A percentile compares a stretch with the other conserved stretches of the same genome.
phyloP scores from a whole-genome alignment of 805 yeast species.

The Middelhovenomyces tepae region DNA sequence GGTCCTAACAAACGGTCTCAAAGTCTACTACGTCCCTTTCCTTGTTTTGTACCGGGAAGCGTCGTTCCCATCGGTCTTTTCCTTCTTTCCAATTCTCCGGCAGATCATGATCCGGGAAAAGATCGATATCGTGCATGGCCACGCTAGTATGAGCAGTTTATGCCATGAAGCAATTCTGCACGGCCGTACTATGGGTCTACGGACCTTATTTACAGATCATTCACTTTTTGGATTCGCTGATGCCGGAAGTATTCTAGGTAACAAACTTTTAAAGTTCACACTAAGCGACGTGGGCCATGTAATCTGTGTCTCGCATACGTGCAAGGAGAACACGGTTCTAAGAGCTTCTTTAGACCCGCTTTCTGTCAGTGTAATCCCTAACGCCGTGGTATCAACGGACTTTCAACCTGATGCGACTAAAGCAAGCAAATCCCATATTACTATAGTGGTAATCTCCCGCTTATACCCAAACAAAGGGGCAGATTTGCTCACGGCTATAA shows the following conservation, averaged over 20 bases:
- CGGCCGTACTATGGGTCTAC: constrained; percentile 84
- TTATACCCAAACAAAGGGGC: constrained; percentile 96
- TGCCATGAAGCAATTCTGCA: constrained; percentile 91
- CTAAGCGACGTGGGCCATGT: constrained; percentile 82
- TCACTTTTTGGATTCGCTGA: constrained; percentile 91
- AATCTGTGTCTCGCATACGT: constrained; percentile 93
- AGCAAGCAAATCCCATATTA: constrained; percentile 39
- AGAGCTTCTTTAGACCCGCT: constrained; percentile 76
- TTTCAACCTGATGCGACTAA: constrained; percentile 38
- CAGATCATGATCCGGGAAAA: constrained; percentile 78
- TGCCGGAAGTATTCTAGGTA: constrained; percentile 73
- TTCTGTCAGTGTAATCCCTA: constrained; percentile 83
- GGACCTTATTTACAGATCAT: constrained; percentile 91
- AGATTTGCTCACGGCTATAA: constrained; percentile 71
- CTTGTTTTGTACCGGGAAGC: constrained; percentile 73
- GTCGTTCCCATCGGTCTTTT: constrained; percentile 82
- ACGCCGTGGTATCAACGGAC: constrained; percentile 86
- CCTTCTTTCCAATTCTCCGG: constrained; percentile 76
- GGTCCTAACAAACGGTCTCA: constrained; percentile 77
- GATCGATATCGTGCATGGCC: constrained; percentile 89
- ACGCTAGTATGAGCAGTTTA: constrained; percentile 78
- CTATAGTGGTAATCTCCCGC: constrained; percentile 85
- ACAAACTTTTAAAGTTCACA: constrained; percentile 76
- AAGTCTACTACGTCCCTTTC: constrained; percentile 85
- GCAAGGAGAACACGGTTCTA: constrained; percentile 90